These are phyloP conservation scores for Metschnikowia amazonensis DNA, from an alignment of 805 yeast genomes.

Conservation along the genomic window DNA sequence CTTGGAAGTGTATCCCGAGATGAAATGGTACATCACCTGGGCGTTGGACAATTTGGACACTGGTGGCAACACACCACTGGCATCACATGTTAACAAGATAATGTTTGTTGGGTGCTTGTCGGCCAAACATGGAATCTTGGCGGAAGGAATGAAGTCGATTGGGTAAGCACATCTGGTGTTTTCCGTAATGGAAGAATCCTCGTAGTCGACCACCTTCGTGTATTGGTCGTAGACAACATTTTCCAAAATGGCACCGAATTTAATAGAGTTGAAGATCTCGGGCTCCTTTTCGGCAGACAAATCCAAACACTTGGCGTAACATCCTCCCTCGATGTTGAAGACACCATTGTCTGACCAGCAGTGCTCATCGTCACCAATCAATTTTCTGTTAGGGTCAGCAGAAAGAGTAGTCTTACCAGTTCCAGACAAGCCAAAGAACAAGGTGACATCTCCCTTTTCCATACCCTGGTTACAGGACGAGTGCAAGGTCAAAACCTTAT, in stretches of 20 bases:
- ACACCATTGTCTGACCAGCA: constrained; percentile 99
- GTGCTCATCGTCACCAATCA: constrained; percentile 98
- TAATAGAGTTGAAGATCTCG: constrained; percentile 92
- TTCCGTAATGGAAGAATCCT: constrained; percentile 79
- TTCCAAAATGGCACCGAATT: constrained; percentile 91
- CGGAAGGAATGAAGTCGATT: constrained; percentile 93
- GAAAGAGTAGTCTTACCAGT: constrained; percentile 97
- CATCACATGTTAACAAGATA: constrained; percentile 91
- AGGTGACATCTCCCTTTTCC: constrained; percentile 77
- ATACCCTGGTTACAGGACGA: constrained; percentile 92
- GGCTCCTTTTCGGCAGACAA: constrained; percentile 91
- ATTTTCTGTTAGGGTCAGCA: constrained; percentile 89
- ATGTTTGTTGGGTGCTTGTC: constrained; percentile 90
- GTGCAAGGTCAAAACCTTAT: constrained; percentile 88
- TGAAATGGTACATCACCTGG: constrained; percentile 98
- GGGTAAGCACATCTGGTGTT: constrained; percentile 99
- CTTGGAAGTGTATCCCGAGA: constrained; percentile 97
- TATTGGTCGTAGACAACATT: constrained; percentile 81
- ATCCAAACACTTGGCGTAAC: constrained; percentile 96
- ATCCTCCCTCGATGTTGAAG: constrained; percentile 98
- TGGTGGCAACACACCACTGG: constrained; percentile 96
- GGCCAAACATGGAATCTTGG: constrained; percentile 91
- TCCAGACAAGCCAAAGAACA: constrained; percentile 95
- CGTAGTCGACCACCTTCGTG: constrained; percentile 82
- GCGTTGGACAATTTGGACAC: constrained; percentile 89